Percentiles rank a stretch among this genome's conserved stretches.
phyloP scores from a whole-genome alignment of 2,329 filamentous ascomycete species.

The Venturia pyrina region DNA sequence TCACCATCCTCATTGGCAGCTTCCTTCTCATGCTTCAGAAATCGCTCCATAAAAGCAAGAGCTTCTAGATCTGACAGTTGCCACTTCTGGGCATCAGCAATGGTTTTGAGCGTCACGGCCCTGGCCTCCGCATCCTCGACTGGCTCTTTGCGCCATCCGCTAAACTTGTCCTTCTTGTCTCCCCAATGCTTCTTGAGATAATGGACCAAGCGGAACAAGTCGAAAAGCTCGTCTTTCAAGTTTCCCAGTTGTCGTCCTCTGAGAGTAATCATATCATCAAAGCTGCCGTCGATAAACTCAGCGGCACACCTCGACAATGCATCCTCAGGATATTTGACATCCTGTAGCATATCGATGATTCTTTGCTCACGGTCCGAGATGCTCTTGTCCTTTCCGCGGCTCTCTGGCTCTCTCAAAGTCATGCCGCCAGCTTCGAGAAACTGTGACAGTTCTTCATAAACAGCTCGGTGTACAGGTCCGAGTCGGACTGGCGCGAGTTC shows the following conservation, averaged over 20 bases:
- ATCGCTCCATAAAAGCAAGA: no score
- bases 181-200: not conserved
- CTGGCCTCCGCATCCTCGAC: no score
- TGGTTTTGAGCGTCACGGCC: no score
- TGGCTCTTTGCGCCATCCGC: no score
- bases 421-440: not conserved
- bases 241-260: not conserved
- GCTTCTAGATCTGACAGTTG: no score
- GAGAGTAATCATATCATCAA: not conserved
- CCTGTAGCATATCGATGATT: not conserved
- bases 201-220: not conserved
- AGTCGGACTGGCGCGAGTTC: slow-evolving; percentile 33
- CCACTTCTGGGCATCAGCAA: no score
- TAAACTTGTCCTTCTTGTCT: no score
- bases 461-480: slow-evolving; percentile 34
- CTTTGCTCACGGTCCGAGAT: not conserved
- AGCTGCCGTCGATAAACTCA: not conserved
- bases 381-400: not conserved
- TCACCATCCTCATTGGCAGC: no score
- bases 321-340: not conserved
- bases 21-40: no score
- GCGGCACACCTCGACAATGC: not conserved
- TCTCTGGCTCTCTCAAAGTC: not conserved
- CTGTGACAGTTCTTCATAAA: slow-evolving; percentile 27
- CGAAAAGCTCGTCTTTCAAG: not conserved